Evolutionary conservation across 2,329 filamentous ascomycete species (phyloP), one percentile per base, ranked within the genome.

Genomic region (Colletotrichum limetticola): DNA sequence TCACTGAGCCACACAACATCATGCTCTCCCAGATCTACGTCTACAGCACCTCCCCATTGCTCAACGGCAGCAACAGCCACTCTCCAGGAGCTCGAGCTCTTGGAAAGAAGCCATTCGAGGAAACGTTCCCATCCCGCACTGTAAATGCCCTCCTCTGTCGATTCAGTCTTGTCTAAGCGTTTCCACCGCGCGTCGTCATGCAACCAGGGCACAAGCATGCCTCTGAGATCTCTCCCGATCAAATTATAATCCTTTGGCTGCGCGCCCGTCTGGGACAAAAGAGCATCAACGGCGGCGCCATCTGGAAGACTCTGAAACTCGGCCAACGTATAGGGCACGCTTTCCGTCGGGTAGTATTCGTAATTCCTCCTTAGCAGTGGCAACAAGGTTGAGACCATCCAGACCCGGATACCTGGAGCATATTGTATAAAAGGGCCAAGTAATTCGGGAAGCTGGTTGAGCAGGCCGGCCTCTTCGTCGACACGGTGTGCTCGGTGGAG

Each of bases 131-230:
- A 95, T 8, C 91, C 92, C 55, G 88, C 80, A 81, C 89, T 87
- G 68, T 85, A 80, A 63, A 81, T 69, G n/a, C 75, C 78, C 8
- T 78, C 68, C 12, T 12, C 62, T 3, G 57, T 35, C n/a, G 52
- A 32, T 14, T 68, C 62, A 6, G 52, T 19, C 19, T 59, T 32
- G n/a, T 56, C 68, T 1, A 30, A 2, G 5, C 26, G 42, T 28
- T 66, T 88, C 85, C 92, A 91, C 66, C 91, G 88, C 24, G 82
- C 86, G 63, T 91, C 86, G 58, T 90, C 91, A 77, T 93, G 91
- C 61, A 95, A 84, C 93, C 93, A 96, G 2, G 94, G 93, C 0
- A 91, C 91, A 62, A 95, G 83, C 49, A 95, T 79, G 0, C 91
- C 90, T 74, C 89, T 89, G 68, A 95, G 78, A 78, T 95, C 93